Percentiles rank a stretch among this genome's conserved stretches.
Evolutionary conservation across 2,329 filamentous ascomycete genomes (phyloP).

Genomic region (Apiospora marii): DNA sequence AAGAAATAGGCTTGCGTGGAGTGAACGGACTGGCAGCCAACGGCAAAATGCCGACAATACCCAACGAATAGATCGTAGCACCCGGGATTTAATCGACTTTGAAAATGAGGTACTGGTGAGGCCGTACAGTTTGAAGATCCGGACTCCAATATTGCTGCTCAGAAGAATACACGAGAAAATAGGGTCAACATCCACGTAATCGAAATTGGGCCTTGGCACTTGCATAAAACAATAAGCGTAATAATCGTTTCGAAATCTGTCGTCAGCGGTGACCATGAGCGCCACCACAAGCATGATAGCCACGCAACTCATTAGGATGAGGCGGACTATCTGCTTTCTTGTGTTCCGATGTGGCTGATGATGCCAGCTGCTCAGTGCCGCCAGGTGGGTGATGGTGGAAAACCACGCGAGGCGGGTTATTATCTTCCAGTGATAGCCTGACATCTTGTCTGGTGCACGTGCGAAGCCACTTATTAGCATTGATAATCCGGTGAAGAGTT

Average conservation of each 20-base stretch:
- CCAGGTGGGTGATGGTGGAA: slow-evolving; percentile 22
- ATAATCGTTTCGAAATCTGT: neutral
- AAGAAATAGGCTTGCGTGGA: neutral
- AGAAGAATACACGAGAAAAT: neutral
- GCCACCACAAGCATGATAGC: neutral
- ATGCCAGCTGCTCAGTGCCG: slow-evolving; percentile 9
- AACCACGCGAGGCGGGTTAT: slow-evolving; percentile 24
- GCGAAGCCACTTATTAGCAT: slow-evolving; percentile 19
- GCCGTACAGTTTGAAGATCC: neutral
- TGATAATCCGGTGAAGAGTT: slow-evolving; percentile 22
- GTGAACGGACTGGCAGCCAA: rapidly evolving
- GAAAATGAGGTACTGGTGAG: neutral
- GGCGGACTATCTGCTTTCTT: neutral
- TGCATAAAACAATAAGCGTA: neutral
- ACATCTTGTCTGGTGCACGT: neutral
- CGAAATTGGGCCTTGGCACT: neutral
- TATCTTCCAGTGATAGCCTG: slow-evolving; percentile 21
- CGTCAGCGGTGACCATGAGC: neutral
- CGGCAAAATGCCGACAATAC: neutral
- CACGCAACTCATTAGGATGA: neutral
- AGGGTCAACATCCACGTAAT: neutral
- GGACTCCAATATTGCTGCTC: neutral
- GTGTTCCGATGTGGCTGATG: neutral
- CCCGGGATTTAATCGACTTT: neutral
- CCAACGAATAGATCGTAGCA: neutral